Conservation (phyloP, 2,329 filamentous ascomycete species). For the Phaeosphaeriaceae sp. region DNA sequence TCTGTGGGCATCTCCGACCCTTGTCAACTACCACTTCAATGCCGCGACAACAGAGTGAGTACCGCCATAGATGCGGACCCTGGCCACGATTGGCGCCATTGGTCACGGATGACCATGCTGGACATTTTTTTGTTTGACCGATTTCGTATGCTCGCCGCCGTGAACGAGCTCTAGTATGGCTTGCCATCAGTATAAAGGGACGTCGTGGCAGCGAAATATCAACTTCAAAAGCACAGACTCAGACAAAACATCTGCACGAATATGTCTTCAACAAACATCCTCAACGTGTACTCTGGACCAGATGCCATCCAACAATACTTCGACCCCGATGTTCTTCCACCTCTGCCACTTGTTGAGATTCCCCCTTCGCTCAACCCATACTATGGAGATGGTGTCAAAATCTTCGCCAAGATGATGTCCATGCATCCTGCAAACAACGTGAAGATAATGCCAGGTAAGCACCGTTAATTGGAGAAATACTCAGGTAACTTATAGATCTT, state of each 20-base stretch:
- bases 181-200: neutral
- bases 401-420: constrained; percentile 73
- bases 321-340: constrained; percentile 65
- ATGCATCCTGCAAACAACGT: constrained; percentile 72
- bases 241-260: neutral
- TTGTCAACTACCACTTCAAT: neutral
- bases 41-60: constrained; percentile 2
- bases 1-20: neutral
- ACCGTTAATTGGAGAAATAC: neutral
- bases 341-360: constrained; percentile 68
- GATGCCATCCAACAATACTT: constrained; percentile 67
- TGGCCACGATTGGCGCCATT: neutral
- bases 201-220: neutral
- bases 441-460: constrained; percentile 66
- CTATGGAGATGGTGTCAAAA: constrained; percentile 64
- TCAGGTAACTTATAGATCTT: neutral
- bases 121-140: neutral
- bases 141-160: neutral
- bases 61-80: constrained; percentile 4
- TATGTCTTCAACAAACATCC: constrained; percentile 17
- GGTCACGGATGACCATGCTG: neutral
- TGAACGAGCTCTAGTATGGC: neutral
- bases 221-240: neutral
- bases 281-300: constrained; percentile 66
- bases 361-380: constrained; percentile 66